Base-by-base conservation (phyloP, 345 rosid genomes). In the Chamaenerion angustifolium region DNA sequence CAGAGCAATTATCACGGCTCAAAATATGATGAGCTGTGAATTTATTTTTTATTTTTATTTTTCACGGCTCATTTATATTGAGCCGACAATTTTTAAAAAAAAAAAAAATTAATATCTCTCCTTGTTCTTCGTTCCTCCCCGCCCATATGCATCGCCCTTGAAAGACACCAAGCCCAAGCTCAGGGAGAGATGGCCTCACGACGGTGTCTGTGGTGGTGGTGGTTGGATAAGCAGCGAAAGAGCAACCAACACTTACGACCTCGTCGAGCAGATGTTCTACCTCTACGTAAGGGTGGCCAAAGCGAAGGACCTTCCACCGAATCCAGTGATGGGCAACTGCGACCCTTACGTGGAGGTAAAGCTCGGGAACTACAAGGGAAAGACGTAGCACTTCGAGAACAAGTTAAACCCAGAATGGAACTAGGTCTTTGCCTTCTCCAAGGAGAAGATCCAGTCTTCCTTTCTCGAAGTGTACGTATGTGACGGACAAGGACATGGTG, bases 161-260 rank as follows among this genome's bases (percentile, higher is more conserved):
- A 89, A 89, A 69, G 84, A 81, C 67, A 89, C 82, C 58, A 85
- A 79, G 64, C 94, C 82, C 44, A 83, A 89, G 73, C 95, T 89
- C 3, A 94, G 97, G 48, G 97, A 89, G 65, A 68, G 78, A 58
- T 85, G 97, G 97, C 97, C 94, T 21, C 97, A 85, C 65, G 95
- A 88, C 25, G 95, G 86, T 54, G 64, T 61, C 16, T 80, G 82
- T 1, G 86, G 96, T 41, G 85, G 82, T 55, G 80, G 84, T 12
- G 92, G 96, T 43, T 88, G 96, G 96, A 82, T 88, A 23, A 70
- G 74, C 40, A 77, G 80, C 53, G 95, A 84, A 58, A 67, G 88
- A 76, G 88, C 72, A 42, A 74, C 92, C 48, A 82, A 88, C 74
- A 83, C 90, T 8, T 89, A 80, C 58, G 97, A 85, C 63, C 95